phyloP scores from a whole-genome alignment of 2,329 filamentous ascomycete species.

The Nannizzia gypsea region DNA sequence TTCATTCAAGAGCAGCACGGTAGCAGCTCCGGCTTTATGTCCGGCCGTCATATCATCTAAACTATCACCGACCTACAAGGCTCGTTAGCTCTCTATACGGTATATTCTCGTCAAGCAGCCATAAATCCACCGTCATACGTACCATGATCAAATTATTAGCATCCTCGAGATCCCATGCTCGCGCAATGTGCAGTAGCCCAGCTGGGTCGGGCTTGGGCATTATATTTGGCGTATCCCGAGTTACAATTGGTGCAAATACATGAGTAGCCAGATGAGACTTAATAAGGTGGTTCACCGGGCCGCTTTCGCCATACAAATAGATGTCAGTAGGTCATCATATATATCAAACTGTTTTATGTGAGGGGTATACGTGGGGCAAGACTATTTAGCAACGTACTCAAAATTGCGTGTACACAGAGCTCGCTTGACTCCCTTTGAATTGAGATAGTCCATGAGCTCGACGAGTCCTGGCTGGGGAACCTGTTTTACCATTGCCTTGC shows the following conservation, averaged over 20 bases:
- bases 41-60: conserved; percentile 92
- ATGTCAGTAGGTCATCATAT: background rate
- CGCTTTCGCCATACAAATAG: conserved; percentile 17
- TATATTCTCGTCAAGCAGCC: background rate
- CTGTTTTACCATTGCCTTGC: conserved; percentile 66
- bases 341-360: background rate
- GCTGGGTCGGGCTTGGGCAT: conserved; percentile 75
- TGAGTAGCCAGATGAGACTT: conserved; percentile 58
- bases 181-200: conserved; percentile 75
- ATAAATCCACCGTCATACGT: background rate
- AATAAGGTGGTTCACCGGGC: conserved; percentile 40
- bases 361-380: conserved; percentile 3
- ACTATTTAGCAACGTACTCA: conserved; percentile 39
- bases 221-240: conserved; percentile 57
- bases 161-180: conserved; percentile 54
- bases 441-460: conserved; percentile 70
- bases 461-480: conserved; percentile 69
- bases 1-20: conserved; percentile 78
- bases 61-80: conserved; percentile 52
- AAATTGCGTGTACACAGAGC: conserved; percentile 94
- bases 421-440: conserved; percentile 54
- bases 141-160: conserved; percentile 47
- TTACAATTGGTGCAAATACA: conserved; percentile 67
- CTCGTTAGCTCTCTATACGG: conserved; percentile 3
- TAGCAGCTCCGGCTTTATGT: conserved; percentile 68